Conservation (phyloP, 345 rosid genomes). For the Ceriops decandra region DNA sequence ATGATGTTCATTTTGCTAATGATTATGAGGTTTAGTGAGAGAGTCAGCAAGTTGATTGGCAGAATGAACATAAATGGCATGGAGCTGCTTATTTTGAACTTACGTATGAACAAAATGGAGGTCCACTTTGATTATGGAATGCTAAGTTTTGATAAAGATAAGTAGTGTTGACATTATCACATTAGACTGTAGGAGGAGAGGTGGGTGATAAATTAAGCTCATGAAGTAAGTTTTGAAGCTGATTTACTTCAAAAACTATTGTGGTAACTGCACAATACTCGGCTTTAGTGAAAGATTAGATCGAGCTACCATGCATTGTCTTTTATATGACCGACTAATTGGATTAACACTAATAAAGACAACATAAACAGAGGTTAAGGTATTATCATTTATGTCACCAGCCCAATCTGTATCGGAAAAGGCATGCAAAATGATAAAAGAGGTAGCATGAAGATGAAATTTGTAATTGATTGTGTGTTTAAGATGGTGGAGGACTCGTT, state of each 20-base stretch:
- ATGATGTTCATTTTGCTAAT: too few species aligned
- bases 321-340: not conserved
- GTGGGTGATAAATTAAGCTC: not conserved
- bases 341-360: not conserved
- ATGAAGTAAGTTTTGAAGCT: not conserved
- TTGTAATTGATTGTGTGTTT: not conserved
- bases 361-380: rapidly evolving
- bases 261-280: not conserved
- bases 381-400: not conserved
- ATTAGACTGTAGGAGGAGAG: not conserved
- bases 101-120: not conserved
- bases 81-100: not conserved
- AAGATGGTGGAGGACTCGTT: not conserved
- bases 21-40: not conserved
- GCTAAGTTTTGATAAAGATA: not conserved
- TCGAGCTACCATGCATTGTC: not conserved
- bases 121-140: not conserved
- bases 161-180: not conserved
- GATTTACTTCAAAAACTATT: not conserved
- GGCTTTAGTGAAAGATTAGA: not conserved
- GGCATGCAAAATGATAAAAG: too few species aligned
- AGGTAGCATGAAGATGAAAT: not conserved
- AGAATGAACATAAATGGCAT: not conserved
- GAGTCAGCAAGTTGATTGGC: not conserved
- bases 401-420: not conserved